Base-by-base conservation (phyloP, 345 rosid species). In the Pelargonium nanum region DNA sequence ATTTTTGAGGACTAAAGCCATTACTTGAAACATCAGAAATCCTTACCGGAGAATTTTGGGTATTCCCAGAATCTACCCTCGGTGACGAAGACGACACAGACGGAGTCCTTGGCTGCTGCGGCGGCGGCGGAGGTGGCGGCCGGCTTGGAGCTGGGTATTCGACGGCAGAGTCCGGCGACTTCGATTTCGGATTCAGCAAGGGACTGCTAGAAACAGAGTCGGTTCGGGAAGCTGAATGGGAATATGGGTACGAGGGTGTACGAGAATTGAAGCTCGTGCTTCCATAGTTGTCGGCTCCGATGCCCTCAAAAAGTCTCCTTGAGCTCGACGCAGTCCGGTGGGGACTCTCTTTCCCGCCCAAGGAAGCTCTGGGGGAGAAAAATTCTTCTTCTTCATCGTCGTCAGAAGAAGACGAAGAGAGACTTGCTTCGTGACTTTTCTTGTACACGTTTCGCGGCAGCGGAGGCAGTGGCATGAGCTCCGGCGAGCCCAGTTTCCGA, bases 401-500 rank as follows among this genome's bases (percentile, higher is more conserved):
- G 4, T 60, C 57, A 19, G 63, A 69, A 1, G 64, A 79, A 20
- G 20, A 34, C 44, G 56, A 17, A 19, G 54, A 63, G 62, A 72
- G 53, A 23, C 71, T 63, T 19, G 61, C 77, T 55, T 67, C 66
- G 67, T 68, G 69, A 26, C 51, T 77, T 1, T 69, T 83, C 52
- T 77, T 69, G 70, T 52, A 78, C 50, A 72, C 77, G 51, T 71
- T 56, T 53, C 79, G 78, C 6, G 95, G 99, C 54, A 88, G 75
- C 22, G 96, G 95, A n/a, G 96, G 96, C 26, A 94, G 76, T 8
- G 96, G 99, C 44, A 70, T 87, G 53, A 93, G 85, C 82, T 93
- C 97, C 4, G 99, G 99, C 0, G 99, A 90, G 50, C 85, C 95
- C 2, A 85, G 72, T 45, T 87, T 89, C 50, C 64, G 80, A 66